Evolutionary conservation across 495 filamentous ascomycete genomes (phyloP).

Genomic region (Penicillium cinerascens): DNA sequence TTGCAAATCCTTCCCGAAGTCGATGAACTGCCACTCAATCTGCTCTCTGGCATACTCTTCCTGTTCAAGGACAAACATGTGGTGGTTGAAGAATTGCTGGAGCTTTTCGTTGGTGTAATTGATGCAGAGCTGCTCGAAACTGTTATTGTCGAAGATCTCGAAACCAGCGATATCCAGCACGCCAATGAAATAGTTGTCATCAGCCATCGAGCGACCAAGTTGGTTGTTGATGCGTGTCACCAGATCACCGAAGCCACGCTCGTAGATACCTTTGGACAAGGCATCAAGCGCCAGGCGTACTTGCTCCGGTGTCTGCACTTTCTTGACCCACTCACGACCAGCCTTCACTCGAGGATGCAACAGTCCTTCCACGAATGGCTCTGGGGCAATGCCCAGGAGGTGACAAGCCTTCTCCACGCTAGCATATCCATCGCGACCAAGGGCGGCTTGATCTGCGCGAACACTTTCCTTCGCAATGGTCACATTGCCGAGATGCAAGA

Average conservation of each 20-base stretch:
- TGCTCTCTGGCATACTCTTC: slow-evolving; percentile 97
- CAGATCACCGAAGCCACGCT: slow-evolving; percentile 89
- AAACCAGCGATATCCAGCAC: slow-evolving; percentile 99
- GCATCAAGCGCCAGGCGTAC: slow-evolving; percentile 87
- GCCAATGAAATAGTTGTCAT: slow-evolving; percentile 93
- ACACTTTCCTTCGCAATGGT: slow-evolving; percentile 83
- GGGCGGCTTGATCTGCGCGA: slow-evolving; percentile 82
- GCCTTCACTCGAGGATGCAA: slow-evolving; percentile 93
- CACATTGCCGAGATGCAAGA: slow-evolving; percentile 92
- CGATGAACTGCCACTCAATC: slow-evolving; percentile 99
- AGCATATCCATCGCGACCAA: slow-evolving; percentile 66
- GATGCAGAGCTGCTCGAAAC: slow-evolving; percentile 98
- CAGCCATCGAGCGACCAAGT: slow-evolving; percentile 76
- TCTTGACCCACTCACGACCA: slow-evolving; percentile 96
- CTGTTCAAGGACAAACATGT: slow-evolving; percentile 99
- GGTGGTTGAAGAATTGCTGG: slow-evolving; percentile 99
- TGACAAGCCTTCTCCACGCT: slow-evolving; percentile 75
- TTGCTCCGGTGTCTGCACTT: slow-evolving; percentile 95
- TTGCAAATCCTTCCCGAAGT: slow-evolving; percentile 95
- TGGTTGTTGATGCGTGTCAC: slow-evolving; percentile 89
- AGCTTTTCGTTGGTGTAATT: slow-evolving; percentile 99
- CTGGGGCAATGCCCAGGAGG: slow-evolving; percentile 77
- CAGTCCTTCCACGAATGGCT: slow-evolving; percentile 82
- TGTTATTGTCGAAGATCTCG: slow-evolving; percentile 97
- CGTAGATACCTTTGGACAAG: slow-evolving; percentile 94